A percentile compares a stretch with the other conserved stretches of the same genome.
These are phyloP conservation scores for Fusarium scirpi DNA, from an alignment of 2,329 filamentous ascomycete species.

Conservation along the genomic window DNA sequence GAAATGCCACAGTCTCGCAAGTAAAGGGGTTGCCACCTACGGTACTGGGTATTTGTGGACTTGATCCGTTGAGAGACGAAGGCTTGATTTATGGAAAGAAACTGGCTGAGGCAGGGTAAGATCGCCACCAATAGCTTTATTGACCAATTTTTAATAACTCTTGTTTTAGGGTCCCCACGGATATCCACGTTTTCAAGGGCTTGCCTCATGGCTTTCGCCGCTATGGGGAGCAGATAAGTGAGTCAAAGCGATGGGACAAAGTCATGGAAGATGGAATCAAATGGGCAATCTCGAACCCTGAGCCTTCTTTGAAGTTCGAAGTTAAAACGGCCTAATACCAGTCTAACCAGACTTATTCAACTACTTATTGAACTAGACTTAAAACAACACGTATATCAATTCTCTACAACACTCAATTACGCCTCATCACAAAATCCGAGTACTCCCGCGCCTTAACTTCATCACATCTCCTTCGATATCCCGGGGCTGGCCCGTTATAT, in stretches of 20 bases:
- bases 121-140: neutral
- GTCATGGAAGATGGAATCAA: conserved; percentile 57
- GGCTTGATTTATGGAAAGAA: conserved; percentile 59
- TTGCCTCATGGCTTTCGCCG: conserved; percentile 63
- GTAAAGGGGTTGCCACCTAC: conserved; percentile 59
- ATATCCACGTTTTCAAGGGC: conserved; percentile 62
- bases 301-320: conserved; percentile 45
- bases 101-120: conserved; percentile 59
- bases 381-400: neutral
- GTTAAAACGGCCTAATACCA: conserved; percentile 5
- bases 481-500: conserved; percentile 60
- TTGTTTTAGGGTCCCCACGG: conserved; percentile 58
- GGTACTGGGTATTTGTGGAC: conserved; percentile 58
- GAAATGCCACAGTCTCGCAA: conserved; percentile 44
- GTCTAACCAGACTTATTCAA: neutral
- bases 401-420: neutral
- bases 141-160: neutral
- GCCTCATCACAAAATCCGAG: conserved; percentile 26
- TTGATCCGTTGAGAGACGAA: conserved; percentile 63
- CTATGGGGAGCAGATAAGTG: conserved; percentile 54
- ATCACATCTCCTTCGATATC: conserved; percentile 55
- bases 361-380: neutral
- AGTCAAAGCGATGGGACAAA: conserved; percentile 56
- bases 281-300: conserved; percentile 55
- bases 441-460: conserved; percentile 49